Base-by-base conservation (phyloP, 768 basidiomycete genomes). In the Macrolepiota fuliginosa region DNA sequence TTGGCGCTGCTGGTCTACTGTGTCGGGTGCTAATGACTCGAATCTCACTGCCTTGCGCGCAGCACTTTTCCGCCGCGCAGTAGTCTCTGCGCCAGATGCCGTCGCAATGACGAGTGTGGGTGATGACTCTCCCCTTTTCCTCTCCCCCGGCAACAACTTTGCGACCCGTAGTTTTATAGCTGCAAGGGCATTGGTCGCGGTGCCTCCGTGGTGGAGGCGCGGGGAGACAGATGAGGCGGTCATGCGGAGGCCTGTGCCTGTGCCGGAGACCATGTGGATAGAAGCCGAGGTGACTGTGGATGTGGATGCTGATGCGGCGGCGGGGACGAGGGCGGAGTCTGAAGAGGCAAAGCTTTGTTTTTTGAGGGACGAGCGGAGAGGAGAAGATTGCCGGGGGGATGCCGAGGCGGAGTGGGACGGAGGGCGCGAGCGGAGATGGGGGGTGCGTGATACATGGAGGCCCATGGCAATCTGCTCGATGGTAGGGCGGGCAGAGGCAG, bases 381-480 rank as follows among this genome's bases (percentile, higher is more conserved):
- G 87, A 5, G 86, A 25, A 11, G 82, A 10, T 85, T 84, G 19
- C 82, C 12, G 27, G 81, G 29, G 81, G 76, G 4, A 71, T 68
- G 50, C 68, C 29, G 56, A 46, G 55, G 22, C 15, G 35, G 74
- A 63, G 74, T 64, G 36, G 66, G 72, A 29, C 68, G 64, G 54
- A 65, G 67, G 64, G 66, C 60, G 56, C 29, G 55, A 69, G 52
- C 62, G 81, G 29, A 91, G 73, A 69, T 91, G 89, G 3, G 90
- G 90, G 1, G 90, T 91, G 39, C 87, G 84, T 5, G 90, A 91
- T 32, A 88, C 75, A 71, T 91, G 90, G 24, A 91, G 79, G 19
- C 90, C 90, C 89, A 91, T 91, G 13, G 88, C 86, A 63, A 91
- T 91, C 73, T 91, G 89, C 67, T 88, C 85, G 42, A 90, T 80